Conservation (phyloP, 495 filamentous ascomycete species). For the Penicillium turbatum region DNA sequence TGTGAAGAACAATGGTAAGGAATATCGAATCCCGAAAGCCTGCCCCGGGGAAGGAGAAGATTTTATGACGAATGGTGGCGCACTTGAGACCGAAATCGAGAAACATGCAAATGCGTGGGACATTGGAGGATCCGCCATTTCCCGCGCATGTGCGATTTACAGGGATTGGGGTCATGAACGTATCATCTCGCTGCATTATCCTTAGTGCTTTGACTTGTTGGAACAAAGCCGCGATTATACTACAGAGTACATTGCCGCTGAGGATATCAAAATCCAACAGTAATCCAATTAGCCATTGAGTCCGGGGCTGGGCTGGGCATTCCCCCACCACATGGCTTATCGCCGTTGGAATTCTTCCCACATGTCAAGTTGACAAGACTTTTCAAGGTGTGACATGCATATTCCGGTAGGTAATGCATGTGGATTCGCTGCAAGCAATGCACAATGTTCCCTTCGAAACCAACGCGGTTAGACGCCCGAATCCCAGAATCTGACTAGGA, state of each 20-base stretch:
- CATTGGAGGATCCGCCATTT: too few species aligned
- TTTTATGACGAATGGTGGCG: conserved; percentile 57
- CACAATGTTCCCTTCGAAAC: background rate
- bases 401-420: background rate
- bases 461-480: background rate
- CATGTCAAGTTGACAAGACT: background rate
- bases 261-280: background rate
- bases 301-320: background rate
- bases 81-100: conserved; percentile 7
- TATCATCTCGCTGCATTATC: too few species aligned
- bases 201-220: too few species aligned
- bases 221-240: too few species aligned
- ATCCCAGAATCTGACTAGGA: background rate
- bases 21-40: too few species aligned
- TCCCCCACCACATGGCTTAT: background rate
- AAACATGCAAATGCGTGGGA: too few species aligned
- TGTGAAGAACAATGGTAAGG: too few species aligned
- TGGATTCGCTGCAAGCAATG: background rate
- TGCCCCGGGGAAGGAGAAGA: conserved; percentile 61
- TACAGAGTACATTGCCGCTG: too few species aligned
- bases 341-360: background rate
- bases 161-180: too few species aligned
- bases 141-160: too few species aligned
- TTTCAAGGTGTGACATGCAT: conserved; percentile 4
- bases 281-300: background rate